Base-by-base conservation (phyloP, 352 stramenopile species). In the Phytopythium helicoides region DNA sequence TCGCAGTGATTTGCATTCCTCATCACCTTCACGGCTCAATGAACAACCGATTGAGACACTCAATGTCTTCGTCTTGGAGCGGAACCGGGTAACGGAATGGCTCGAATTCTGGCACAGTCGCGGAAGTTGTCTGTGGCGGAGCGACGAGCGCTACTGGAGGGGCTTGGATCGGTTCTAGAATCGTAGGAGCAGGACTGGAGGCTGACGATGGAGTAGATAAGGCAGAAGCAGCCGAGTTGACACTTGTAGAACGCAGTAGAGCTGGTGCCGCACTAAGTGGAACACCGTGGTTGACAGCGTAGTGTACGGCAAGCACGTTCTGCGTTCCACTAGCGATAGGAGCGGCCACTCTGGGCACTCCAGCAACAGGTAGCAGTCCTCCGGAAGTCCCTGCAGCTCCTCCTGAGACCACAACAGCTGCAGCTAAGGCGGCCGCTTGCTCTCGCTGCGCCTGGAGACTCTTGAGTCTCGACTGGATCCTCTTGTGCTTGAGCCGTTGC, bases 21-120 rank as follows among this genome's bases (percentile, higher is more conserved):
- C 28, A 9, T 9, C 28, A 16, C 16, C 45, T 40, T 71, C 54
- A 71, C 19, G 58, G 35, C 52, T 71, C 58, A 25, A 52, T 40
- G 25, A 66, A 68, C 6, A 72, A 33, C 16, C 58, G 36, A 39
- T 73, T 48, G 19, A 79, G 60, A 25, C 61, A 71, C 47, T 71
- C 54, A 15, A 79, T 50, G 22, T 76, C 66, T 25, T 79, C 69
- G 6, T 44, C 64, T 16, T 73, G 55, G 19, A 79, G 42, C 38
- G 68, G 34, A 41, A 79, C 69, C 14, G 66, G 69, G 33, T 64
- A 56, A 18, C 58, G 59, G 34, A 74, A 79, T 16, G 69, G 66
- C 21, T 79, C 69, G 46, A 69, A 74, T 16, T 76, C 58, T 21
- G 25, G 26, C 50, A 31, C 38, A 2, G 21, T 11, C 6, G 14